Evolutionary conservation across 768 basidiomycete genomes (phyloP).

Genomic region (Amanita thiersii): DNA sequence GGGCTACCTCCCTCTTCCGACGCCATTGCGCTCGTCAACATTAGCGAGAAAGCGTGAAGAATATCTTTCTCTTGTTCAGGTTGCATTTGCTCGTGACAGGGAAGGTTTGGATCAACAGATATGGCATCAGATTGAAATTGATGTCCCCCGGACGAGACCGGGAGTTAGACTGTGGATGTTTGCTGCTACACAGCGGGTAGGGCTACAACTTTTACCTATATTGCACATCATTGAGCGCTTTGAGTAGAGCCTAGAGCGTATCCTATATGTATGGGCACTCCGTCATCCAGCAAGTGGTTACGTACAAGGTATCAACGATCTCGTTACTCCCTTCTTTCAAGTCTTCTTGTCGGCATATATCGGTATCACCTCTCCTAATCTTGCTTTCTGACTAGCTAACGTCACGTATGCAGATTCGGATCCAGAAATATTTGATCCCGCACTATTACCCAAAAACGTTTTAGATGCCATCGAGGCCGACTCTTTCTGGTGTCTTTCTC

Average conservation of each 20-base stretch:
- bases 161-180: constrained; percentile 91
- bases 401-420: constrained; percentile 61
- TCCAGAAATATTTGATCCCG: constrained; percentile 83
- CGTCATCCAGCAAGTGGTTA: constrained; percentile 98
- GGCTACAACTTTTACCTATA: constrained; percentile 15
- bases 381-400: constrained; percentile 3
- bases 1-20: constrained; percentile 90
- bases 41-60: constrained; percentile 89
- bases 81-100: constrained; percentile 82
- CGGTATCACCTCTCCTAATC: constrained; percentile 36
- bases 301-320: constrained; percentile 98
- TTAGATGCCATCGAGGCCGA: constrained; percentile 92
- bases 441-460: constrained; percentile 56
- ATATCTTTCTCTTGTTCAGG: constrained; percentile 81
- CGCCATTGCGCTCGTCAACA: constrained; percentile 63
- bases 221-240: constrained; percentile 11
- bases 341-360: constrained; percentile 95
- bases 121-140: constrained; percentile 99
- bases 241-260: constrained; percentile 80
- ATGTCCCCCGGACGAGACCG: constrained; percentile 92
- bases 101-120: constrained; percentile 91
- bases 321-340: constrained; percentile 96
- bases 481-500: constrained; percentile 96
- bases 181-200: constrained; percentile 78
- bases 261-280: constrained; percentile 98